phyloP scores from a whole-genome alignment of 768 basidiomycete species.

The Cyathus striatus region DNA sequence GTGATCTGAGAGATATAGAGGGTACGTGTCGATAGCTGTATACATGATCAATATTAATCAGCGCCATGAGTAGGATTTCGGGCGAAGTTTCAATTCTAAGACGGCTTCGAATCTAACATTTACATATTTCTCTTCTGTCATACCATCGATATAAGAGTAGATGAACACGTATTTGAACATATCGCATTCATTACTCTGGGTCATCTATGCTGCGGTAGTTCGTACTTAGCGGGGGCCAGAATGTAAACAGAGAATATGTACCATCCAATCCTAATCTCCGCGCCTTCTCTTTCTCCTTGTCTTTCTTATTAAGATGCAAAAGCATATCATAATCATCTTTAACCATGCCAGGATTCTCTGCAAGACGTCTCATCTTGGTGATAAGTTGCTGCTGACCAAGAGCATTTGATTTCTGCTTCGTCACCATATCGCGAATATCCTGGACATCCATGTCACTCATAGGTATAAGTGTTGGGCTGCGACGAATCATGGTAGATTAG shows the following conservation, averaged over 20 bases:
- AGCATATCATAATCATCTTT: conserved; percentile 24
- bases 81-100: too few relatives aligned
- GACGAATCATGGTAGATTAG: conserved; percentile 56
- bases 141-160: conserved; percentile 12
- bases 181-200: neutral
- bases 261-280: conserved; percentile 13
- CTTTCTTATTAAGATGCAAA: conserved; percentile 12
- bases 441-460: conserved; percentile 78
- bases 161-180: conserved; percentile 1
- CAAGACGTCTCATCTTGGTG: conserved; percentile 38
- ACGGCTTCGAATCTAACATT: too few relatives aligned
- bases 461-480: conserved; percentile 69
- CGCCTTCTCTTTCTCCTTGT: conserved; percentile 13
- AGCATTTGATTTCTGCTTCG: conserved; percentile 39
- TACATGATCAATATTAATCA: too few relatives aligned
- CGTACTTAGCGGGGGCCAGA: neutral
- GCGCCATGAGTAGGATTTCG: too few relatives aligned
- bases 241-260: neutral
- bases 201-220: neutral
- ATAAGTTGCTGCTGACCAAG: conserved; percentile 35
- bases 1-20: conserved; percentile 69
- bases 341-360: conserved; percentile 29
- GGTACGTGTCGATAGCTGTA: conserved; percentile 30
- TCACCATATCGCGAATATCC: conserved; percentile 62
- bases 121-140: conserved; percentile 16